Base-by-base conservation (phyloP, 495 filamentous ascomycete species). In the Trichoderma reesei region DNA sequence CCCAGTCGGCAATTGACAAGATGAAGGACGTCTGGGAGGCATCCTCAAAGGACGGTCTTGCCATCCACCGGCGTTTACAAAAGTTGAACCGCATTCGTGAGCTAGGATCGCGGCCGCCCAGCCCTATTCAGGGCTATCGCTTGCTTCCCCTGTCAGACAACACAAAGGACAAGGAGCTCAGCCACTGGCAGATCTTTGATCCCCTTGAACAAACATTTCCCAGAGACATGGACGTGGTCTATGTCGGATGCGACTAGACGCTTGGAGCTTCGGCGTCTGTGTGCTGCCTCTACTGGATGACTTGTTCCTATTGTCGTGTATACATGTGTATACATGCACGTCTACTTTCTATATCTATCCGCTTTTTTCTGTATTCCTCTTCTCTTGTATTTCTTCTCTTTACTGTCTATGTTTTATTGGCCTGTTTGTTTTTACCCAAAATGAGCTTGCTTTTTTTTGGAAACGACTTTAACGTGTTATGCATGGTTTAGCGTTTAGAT, bases 181-280 rank as follows among this genome's bases (percentile, higher is more conserved):
- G 13, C 61, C 61, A 48, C 61, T 63, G 61, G 61, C 38, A 63
- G 41, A 63, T 63, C 20, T 48, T 63, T 8, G 61, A 63, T 13
- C 61, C 61, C 2, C 26, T 63, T 3, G 61, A 63, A 41, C 20
- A 42, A 18, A 41, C 41, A 11, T 46, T 42, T 31, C 38, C 38
- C n/a, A 41, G 33, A 16, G 61, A 63, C 18, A 63, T 63, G 61
- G 61, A 63, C 33, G 34, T 63, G 39, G 6, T 63, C n/a, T 63
- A 63, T 10, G n/a, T 61, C 11, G 59, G 13, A 38, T 8, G 16
- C 14, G 33, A 31, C 36, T 61, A 41, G 18, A 41, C 2, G 26
- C 26, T 26, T 26, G 26, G 26, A 26, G 26, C 26, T 26, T 26
- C 1, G 26, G 26, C 26, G 1, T 26, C 26, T 26, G 26, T 26